Evolutionary conservation across 768 basidiomycete genomes (phyloP), one percentile per base, ranked within the genome.

Genomic region (Exidia glandulosa): DNA sequence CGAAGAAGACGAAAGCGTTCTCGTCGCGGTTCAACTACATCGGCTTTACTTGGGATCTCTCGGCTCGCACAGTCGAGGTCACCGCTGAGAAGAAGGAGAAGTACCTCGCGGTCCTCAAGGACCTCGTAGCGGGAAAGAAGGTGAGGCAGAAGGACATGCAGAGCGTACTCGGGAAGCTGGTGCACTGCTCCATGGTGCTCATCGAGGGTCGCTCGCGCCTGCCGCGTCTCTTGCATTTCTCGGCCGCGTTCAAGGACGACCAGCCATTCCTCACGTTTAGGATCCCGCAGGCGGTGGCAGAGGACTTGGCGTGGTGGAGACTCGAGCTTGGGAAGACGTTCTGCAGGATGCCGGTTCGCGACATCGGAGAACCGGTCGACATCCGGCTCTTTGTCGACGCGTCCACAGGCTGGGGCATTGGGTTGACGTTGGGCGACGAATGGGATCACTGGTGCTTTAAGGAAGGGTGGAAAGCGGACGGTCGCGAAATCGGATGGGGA

Each of bases 381-480:
- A 68, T 74, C 3, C 59, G 59, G 1, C 56, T 76, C 10, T 77
- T 70, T 37, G 75, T 78, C 2, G 77, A 79, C 57, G 75, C 77
- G 0, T 78, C 77, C 0, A 68, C 66, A 1, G 66, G 63, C 0
- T 74, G 68, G 65, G 78, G 78, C 0, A 76, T 79, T n/a, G 78
- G 79, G 1, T 64, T 81, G 6, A 47, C 74, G 0, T 57, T 71
- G 2, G 61, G 72, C 6, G 65, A 65, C 1, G 45, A 55, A 1
- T 80, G 77, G 77, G 62, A 74, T 0, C 72, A 77, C 0, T 80
- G 76, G 78, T 62, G 67, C 30, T 65, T 78, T 13, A 66, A 59
- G 19, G 48, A 61, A 0, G 72, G 73, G 7, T 75, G 74, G 72
- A 63, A 65, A 19, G 32, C 54, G 2, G 57, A 67, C 0, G 67